Base-by-base conservation (phyloP, 305 asterid genomes). In the Fraxinus xanthoxyloides region DNA sequence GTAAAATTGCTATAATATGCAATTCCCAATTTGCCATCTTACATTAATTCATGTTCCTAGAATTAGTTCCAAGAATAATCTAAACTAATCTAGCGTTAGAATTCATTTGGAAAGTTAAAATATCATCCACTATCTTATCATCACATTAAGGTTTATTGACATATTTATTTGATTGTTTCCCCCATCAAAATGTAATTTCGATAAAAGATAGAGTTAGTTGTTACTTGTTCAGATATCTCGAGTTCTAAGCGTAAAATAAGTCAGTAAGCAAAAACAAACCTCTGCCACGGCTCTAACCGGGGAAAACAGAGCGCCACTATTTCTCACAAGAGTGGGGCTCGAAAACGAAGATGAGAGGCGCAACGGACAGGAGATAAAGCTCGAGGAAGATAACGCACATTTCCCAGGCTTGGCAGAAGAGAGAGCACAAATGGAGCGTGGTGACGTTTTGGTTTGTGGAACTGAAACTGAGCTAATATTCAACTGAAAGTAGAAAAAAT, bases 231-330 rank as follows among this genome's bases (percentile, higher is more conserved):
- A 36, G 12, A 36, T 36, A 36, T 36, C 43, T 36, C 43, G 9
- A 36, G 7, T 36, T 36, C 43, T 7, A 7, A 36, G 43, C 43
- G 28, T 21, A 69, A 76, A 56, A 3, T 61, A 3, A 72, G 32
- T 3, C 15, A 34, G 30, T 7, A 17, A 21, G 21, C 40, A 74
- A 21, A 61, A 31, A 59, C 79, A 5, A 79, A 92, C 98, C 94
- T 90, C 93, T 32, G 95, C 92, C 86, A 67, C 72, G 15, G 97
- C 96, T 72, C 92, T 92, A 81, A 94, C 88, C 9, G 90, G 79
- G 77, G 77, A 76, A 40, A 88, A 59, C 83, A 30, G 51, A 40
- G 85, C 77, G 75, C 86, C 77, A 46, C 34, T 40, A 59, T 81
- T 90, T 78, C 84, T 84, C 74, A 75, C 86, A 74, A 79, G 81